Evolutionary conservation across 2,329 filamentous ascomycete genomes (phyloP), one percentile per base, ranked within the genome.

Genomic region (Pochonia chlamydosporia): DNA sequence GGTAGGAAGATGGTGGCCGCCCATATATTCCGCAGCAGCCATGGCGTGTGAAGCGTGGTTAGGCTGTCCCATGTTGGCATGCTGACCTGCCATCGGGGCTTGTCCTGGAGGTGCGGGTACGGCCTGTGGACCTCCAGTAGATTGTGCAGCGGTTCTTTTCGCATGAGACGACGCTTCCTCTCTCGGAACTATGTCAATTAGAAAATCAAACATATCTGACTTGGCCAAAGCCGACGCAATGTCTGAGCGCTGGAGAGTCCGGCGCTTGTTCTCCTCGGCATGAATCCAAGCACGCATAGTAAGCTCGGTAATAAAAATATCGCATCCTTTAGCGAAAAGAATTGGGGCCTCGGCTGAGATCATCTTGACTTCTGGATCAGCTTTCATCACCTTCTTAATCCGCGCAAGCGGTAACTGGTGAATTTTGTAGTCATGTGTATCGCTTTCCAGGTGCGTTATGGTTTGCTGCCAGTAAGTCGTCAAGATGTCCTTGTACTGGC

Each of bases 361-460:
- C 93, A 99, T 99, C 75, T 99, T 99, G 41, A 99, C 93, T 61
- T 99, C 93, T 0, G 93, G 93, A 58, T 99, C 93, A 1, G 93
- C 93, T 72, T 99, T 99, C 93, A 99, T 99, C 56, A 99, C 93
- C 69, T 99, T 99, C 76, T 99, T 99, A 73, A 99, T 99, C 46
- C 93, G 86, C n/a, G 93, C 93, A 35, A 99, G 78, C 2, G 93
- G 93, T 33, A 99, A 78, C 67, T 97, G 93, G 66, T 99, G 93
- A 48, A 97, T 81, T 71, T 99, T 99, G 78, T 97, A 99, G 69
- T 99, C 93, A 67, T 99, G 93, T 42, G 87, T 89, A 60, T 97
- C 93, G 50, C 81, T 89, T 71, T 99, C 93, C 49, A 99, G 82
- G 65, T 95, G 90, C 56, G 86, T 92, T 71, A 99, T 96, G 53